These are phyloP conservation scores for Phytophthora pinifolia DNA, from an alignment of 352 stramenopile species.

Conservation along the genomic window DNA sequence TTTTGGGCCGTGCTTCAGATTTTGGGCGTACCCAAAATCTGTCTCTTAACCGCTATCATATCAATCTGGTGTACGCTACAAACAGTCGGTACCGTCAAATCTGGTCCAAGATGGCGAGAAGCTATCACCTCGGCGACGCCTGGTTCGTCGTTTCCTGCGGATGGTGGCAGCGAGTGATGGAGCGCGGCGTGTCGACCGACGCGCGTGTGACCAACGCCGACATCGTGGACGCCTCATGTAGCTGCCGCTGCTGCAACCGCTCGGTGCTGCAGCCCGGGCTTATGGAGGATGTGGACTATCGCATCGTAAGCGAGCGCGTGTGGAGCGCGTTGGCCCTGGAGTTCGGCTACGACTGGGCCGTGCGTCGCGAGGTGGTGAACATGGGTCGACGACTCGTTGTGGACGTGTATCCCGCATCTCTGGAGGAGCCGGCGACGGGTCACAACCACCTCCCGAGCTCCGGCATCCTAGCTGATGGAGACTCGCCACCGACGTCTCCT, in stretches of 20 bases:
- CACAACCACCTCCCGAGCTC: constrained; percentile 14
- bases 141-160: constrained; percentile 59
- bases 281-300: constrained; percentile 59
- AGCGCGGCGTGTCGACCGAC: constrained; percentile 15
- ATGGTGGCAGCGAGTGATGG: constrained; percentile 54
- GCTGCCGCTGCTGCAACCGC: constrained; percentile 43
- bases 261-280: constrained; percentile 49
- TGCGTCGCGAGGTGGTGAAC: constrained; percentile 51
- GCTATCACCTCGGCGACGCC: constrained; percentile 42
- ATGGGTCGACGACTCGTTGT: constrained; percentile 38
- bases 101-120: constrained; percentile 17
- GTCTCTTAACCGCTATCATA: background rate
- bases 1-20: too few species aligned
- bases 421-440: constrained; percentile 30
- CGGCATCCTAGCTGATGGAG: background rate
- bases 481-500: constrained; percentile 36
- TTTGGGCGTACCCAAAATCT: too few species aligned
- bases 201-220: constrained; percentile 37
- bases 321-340: constrained; percentile 59
- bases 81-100: constrained; percentile 1
- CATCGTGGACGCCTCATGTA: constrained; percentile 49
- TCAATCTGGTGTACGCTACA: background rate
- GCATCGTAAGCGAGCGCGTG: constrained; percentile 63
- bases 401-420: constrained; percentile 57
- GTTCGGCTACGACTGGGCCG: constrained; percentile 67